Evolutionary conservation across 805 yeast genomes (phyloP).

Genomic region (Saturnispora gosingensis): DNA sequence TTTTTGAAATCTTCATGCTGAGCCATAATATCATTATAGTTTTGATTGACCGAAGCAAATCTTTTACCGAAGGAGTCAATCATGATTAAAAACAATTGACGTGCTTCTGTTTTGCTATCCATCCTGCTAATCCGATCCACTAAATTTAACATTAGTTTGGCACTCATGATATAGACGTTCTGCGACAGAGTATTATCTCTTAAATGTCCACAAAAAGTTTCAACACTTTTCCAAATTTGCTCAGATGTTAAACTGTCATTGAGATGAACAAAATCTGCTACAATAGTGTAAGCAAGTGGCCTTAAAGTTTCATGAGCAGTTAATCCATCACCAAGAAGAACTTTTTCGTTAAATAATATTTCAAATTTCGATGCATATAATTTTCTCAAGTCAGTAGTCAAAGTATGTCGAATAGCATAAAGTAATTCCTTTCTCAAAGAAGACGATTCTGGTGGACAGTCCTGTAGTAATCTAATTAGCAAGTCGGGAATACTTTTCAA

Average conservation of each 20-base stretch:
- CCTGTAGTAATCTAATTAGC: constrained; percentile 77
- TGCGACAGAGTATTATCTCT: constrained; percentile 76
- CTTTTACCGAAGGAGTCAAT: constrained; percentile 83
- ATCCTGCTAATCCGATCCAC: constrained; percentile 81
- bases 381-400: constrained; percentile 78
- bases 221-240: constrained; percentile 83
- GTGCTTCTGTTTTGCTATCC: constrained; percentile 71
- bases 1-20: constrained; percentile 48
- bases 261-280: constrained; percentile 92
- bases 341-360: constrained; percentile 73
- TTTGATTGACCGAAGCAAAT: constrained; percentile 64
- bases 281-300: constrained; percentile 89
- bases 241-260: constrained; percentile 71
- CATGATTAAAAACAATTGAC: constrained; percentile 77
- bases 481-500: constrained; percentile 73
- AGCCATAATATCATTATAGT: constrained; percentile 54
- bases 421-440: constrained; percentile 86
- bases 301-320: constrained; percentile 85
- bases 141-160: constrained; percentile 75
- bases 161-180: constrained; percentile 94
- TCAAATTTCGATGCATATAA: constrained; percentile 82
- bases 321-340: constrained; percentile 84
- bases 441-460: constrained; percentile 89
- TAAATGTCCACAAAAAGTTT: constrained; percentile 68
- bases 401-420: constrained; percentile 91